A percentile compares a stretch with the other conserved stretches of the same genome.
These are phyloP conservation scores for Epicoccum sorghinum DNA, from an alignment of 2,329 filamentous ascomycete genomes.

Conservation along the genomic window DNA sequence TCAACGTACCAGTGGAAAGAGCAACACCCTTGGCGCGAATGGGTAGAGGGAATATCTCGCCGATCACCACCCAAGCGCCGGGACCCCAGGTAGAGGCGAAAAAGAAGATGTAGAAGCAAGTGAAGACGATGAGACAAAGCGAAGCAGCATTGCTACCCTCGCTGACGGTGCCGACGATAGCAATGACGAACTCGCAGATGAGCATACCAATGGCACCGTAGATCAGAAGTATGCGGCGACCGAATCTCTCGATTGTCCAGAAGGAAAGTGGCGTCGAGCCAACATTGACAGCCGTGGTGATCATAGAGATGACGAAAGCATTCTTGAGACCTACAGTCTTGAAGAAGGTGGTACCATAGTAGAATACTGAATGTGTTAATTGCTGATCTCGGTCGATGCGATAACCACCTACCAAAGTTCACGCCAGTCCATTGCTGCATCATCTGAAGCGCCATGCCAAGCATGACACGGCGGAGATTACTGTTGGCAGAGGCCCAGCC, in stretches of 20 bases:
- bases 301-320: conserved; percentile 80
- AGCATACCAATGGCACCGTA: conserved; percentile 82
- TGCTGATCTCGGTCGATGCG: neutral
- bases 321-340: conserved; percentile 75
- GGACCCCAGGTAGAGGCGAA: conserved; percentile 91
- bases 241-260: conserved; percentile 81
- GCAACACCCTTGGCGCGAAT: conserved; percentile 88
- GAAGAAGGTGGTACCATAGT: conserved; percentile 80
- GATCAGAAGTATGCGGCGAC: conserved; percentile 80
- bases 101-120: conserved; percentile 91
- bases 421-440: conserved; percentile 72
- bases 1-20: conserved; percentile 63
- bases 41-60: conserved; percentile 88
- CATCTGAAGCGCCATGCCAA: conserved; percentile 57
- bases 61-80: conserved; percentile 73
- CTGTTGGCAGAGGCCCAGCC: conserved; percentile 57
- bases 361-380: conserved; percentile 33
- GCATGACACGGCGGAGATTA: conserved; percentile 55
- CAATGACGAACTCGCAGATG: conserved; percentile 85
- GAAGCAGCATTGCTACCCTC: conserved; percentile 57
- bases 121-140: conserved; percentile 75
- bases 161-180: conserved; percentile 62
- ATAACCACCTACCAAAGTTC: conserved; percentile 69
- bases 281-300: conserved; percentile 90
- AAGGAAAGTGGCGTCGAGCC: conserved; percentile 85